Conservation (phyloP, 768 basidiomycete species). For the Tulasnella calospora region DNA sequence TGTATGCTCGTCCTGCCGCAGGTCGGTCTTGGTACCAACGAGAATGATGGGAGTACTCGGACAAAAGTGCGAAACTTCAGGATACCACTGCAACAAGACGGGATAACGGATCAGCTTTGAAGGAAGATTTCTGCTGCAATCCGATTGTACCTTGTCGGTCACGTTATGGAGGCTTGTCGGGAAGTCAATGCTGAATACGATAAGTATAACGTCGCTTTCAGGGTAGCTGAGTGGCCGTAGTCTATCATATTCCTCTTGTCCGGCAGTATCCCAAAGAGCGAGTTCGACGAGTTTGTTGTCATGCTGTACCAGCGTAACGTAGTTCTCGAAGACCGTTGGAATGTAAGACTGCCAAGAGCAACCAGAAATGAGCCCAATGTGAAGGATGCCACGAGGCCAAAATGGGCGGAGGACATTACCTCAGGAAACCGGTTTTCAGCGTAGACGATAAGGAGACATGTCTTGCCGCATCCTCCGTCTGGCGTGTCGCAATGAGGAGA, state of each 20-base stretch:
- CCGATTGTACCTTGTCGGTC: conserved; percentile 65
- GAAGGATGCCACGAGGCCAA: not conserved
- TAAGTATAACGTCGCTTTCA: conserved; percentile 85
- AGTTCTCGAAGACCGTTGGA: conserved; percentile 93
- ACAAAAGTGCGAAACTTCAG: conserved; percentile 90
- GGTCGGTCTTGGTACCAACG: conserved; percentile 90
- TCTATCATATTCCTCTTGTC: conserved; percentile 94
- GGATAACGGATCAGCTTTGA: not conserved
- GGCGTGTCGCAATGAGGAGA: not conserved
- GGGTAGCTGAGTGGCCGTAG: conserved; percentile 81
- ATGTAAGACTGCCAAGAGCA: conserved; percentile 63
- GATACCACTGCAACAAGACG: conserved; percentile 64
- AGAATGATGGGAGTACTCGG: conserved; percentile 83
- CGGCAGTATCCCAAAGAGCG: conserved; percentile 98
- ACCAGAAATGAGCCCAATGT: not conserved
- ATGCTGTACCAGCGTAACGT: conserved; percentile 78
- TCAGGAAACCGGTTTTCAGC: conserved; percentile 95
- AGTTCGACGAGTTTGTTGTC: conserved; percentile 88
- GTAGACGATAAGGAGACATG: conserved; percentile 92
- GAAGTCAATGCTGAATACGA: conserved; percentile 92
- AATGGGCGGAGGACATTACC: conserved; percentile 42
- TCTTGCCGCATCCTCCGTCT: conserved; percentile 66
- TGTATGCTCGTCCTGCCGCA: conserved; percentile 82
- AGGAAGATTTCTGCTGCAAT: not conserved
- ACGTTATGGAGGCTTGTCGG: conserved; percentile 88